Evolutionary conservation across 495 filamentous ascomycete genomes (phyloP).

Genomic region (Parachaetomium inaequale): DNA sequence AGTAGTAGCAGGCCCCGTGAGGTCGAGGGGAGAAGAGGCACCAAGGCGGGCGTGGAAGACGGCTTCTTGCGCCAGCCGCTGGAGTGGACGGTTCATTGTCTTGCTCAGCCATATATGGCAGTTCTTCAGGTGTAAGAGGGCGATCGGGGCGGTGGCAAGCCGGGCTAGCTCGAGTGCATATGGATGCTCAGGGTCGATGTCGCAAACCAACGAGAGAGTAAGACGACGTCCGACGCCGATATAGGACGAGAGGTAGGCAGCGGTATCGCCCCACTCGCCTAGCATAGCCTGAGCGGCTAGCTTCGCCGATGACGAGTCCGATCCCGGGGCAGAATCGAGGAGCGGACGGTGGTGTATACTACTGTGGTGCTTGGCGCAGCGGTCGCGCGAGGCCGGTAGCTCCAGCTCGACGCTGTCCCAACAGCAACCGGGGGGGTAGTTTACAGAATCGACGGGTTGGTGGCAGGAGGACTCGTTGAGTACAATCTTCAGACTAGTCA

Average conservation of each 20-base stretch:
- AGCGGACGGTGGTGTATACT: neutral
- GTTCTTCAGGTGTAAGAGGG: neutral
- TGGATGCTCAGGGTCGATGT: neutral
- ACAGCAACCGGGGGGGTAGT: neutral
- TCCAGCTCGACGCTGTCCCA: neutral
- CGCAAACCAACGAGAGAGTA: neutral
- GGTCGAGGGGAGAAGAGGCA: neutral
- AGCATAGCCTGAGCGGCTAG: neutral
- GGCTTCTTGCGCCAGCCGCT: neutral
- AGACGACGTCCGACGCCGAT: neutral
- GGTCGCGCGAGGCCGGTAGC: no score
- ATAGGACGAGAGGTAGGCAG: neutral
- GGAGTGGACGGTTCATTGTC: neutral
- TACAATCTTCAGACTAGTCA: neutral
- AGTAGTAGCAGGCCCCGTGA: neutral
- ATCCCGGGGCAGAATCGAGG: neutral
- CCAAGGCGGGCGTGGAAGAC: neutral
- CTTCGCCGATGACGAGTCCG: neutral
- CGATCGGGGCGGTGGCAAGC: neutral
- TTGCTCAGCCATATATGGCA: conserved; percentile 2
- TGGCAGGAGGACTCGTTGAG: neutral
- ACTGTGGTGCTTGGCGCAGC: neutral
- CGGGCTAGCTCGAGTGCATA: neutral
- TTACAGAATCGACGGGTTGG: neutral
- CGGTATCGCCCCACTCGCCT: neutral